A percentile compares a stretch with the other conserved stretches of the same genome.
These are phyloP conservation scores for Arabidopsis hybrid DNA, from an alignment of 441 rosid genomes.

Conservation along the genomic window DNA sequence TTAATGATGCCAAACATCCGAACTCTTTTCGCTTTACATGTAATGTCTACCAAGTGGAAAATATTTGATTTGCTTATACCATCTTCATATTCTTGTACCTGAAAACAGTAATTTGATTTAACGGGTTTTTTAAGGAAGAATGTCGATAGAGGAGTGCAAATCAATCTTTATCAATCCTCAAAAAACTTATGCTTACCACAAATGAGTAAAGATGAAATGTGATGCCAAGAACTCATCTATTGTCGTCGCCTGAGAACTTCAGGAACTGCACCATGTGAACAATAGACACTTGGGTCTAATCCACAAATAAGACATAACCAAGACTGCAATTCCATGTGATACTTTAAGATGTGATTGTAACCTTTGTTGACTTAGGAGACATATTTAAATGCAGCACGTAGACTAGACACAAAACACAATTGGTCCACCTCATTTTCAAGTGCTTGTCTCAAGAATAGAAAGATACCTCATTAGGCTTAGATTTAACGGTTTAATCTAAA, in stretches of 20 bases:
- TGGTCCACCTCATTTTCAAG: slow-evolving; percentile 27
- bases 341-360: slow-evolving; percentile 3
- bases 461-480: slow-evolving; percentile 27
- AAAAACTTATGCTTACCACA: slow-evolving; percentile 39
- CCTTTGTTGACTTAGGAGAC: slow-evolving; percentile 36
- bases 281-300: slow-evolving; percentile 25
- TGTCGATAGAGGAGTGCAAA: not conserved
- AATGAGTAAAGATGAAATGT: slow-evolving; percentile 40
- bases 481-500: slow-evolving; percentile 31
- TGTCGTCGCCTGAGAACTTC: slow-evolving; percentile 5
- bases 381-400: slow-evolving; percentile 29
- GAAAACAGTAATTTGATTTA: not conserved
- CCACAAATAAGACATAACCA: slow-evolving; percentile 29
- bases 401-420: slow-evolving; percentile 29
- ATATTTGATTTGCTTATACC: slow-evolving; percentile 15
- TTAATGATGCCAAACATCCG: slow-evolving; percentile 30
- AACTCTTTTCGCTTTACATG: slow-evolving; percentile 24
- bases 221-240: slow-evolving; percentile 36
- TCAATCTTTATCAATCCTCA: slow-evolving; percentile 1
- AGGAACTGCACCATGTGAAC: slow-evolving; percentile 31
- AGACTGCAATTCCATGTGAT: slow-evolving; percentile 36
- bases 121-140: not conserved
- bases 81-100: slow-evolving; percentile 11
- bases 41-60: slow-evolving; percentile 25
- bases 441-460: slow-evolving; percentile 35